phyloP scores from a whole-genome alignment of 129 eudicot species.

The Tanacetum coccineum region DNA sequence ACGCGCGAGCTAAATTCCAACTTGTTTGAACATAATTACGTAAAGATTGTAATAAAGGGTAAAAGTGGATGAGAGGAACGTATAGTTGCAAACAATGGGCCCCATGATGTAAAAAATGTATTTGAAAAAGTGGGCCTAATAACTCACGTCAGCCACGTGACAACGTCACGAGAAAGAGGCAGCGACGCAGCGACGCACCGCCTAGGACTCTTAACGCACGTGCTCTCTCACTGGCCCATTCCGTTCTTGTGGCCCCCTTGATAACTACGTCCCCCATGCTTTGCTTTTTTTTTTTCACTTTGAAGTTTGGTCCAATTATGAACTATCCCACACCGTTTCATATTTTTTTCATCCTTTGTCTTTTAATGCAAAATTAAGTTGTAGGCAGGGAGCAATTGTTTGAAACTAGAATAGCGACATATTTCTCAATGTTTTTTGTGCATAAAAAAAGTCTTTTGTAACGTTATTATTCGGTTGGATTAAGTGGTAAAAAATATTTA shows the following conservation, averaged over 20 bases:
- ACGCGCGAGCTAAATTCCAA: no score
- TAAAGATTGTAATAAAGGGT: neutral
- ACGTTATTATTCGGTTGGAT: no score
- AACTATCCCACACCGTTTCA: conserved; percentile 14
- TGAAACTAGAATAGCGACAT: no score
- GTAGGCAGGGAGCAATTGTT: no score
- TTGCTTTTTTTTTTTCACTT: conserved; percentile 10
- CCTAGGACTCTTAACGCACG: conserved; percentile 33
- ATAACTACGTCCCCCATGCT: conserved; percentile 24
- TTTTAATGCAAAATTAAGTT: no score
- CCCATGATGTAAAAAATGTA: conserved; percentile 15
- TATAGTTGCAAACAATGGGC: conserved; percentile 14
- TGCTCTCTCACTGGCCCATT: conserved; percentile 35
- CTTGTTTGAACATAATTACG: neutral
- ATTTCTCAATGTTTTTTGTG: no score
- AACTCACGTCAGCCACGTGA: conserved; percentile 36
- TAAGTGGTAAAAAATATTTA: no score
- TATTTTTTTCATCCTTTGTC: neutral
- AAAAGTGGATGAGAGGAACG: conserved; percentile 7
- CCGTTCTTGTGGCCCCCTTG: conserved; percentile 23
- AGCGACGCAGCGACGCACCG: conserved; percentile 28
- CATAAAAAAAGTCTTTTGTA: no score
- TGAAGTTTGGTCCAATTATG: conserved; percentile 27
- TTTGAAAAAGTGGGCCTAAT: conserved; percentile 17
- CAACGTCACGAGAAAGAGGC: conserved; percentile 35